Evolutionary conservation across 2,329 filamentous ascomycete genomes (phyloP), one percentile per base, ranked within the genome.

Genomic region (Amauroascus niger): DNA sequence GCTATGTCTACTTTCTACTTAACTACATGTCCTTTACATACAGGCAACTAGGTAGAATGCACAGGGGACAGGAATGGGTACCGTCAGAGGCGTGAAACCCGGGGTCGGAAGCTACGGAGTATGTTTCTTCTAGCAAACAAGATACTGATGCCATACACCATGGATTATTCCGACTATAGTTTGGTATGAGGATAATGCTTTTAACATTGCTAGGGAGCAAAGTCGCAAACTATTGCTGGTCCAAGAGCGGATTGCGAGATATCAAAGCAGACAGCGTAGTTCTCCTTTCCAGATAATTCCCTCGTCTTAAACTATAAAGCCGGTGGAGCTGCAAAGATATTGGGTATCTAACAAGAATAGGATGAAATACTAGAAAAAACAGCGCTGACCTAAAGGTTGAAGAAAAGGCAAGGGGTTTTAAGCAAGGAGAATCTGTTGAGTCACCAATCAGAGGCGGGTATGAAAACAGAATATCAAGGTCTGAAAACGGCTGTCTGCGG

Each of bases 271-370:
- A 46, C 26, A 46, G n/a, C 11, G 14, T 8, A 30, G 20, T 9
- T 7, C 18, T 40, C 6, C 33, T 8, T n/a, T 33, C 33, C 33
- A 40, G 28, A 7, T 14, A 51, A 43, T 2, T 11, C 37, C 18
- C 11, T 52, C 49, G 11, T 16, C 20, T 37, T 32, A 16, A 13
- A 39, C 30, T 7, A 20, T 46, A 32, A 46, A 52, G n/a, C 18
- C 11, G 28, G 18, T 13, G n/a, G 14, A 41, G 51, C 14, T 48
- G 22, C 26, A 49, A 43, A 48, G 52, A 48, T 54, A 49, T 43
- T 46, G 46, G 46, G 52, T 48, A 54, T 54, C 43, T 48, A 48
- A 48, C 22, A 43, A n/a, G n/a, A 48, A 48, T 26, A 49, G 26
- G 6, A 32, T 33, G 30, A 44, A 43, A 22, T 20, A 2, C 41